A percentile compares a stretch with the other conserved stretches of the same genome.
Evolutionary conservation across 768 basidiomycete species (phyloP).

Genomic region (Phanerodontia chrysosporium): DNA sequence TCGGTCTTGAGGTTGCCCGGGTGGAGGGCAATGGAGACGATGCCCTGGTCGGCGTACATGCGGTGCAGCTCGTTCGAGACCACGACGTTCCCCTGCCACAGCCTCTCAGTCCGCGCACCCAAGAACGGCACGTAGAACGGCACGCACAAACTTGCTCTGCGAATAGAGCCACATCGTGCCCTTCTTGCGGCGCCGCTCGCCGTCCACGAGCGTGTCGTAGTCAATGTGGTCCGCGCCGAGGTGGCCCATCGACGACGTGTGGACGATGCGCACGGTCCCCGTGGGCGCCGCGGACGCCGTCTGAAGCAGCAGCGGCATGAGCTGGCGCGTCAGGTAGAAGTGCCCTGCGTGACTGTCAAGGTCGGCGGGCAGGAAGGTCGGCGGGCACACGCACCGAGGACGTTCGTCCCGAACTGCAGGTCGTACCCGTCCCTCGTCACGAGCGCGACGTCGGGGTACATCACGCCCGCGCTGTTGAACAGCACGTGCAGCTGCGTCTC

Average conservation of each 20-base stretch:
- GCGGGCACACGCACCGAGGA: conserved; percentile 39
- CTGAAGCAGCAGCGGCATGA: conserved; percentile 43
- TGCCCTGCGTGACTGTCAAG: conserved; percentile 37
- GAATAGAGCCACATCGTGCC: conserved; percentile 16
- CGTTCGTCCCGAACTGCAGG: conserved; percentile 55
- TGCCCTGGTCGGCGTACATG: conserved; percentile 43
- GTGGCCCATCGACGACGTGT: conserved; percentile 37
- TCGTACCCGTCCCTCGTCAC: conserved; percentile 49
- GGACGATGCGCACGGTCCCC: conserved; percentile 43
- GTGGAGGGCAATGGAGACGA: conserved; percentile 42
- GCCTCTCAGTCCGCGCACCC: too few species aligned
- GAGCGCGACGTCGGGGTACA: conserved; percentile 35
- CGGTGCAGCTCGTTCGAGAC: too few species aligned
- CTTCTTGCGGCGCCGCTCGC: conserved; percentile 16
- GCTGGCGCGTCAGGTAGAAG: conserved; percentile 50
- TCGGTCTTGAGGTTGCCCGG: conserved; percentile 29
- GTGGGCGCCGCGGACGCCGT: conserved; percentile 27
- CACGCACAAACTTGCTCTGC: conserved; percentile 45
- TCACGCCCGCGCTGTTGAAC: conserved; percentile 52
- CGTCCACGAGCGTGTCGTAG: conserved; percentile 34
- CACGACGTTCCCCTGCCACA: too few species aligned
- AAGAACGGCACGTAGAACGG: too few species aligned
- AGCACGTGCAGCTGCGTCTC: conserved; percentile 44
- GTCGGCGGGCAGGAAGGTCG: not conserved
- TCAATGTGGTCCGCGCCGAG: conserved; percentile 29